These are phyloP conservation scores for Globisporangium barbulae DNA, from an alignment of 352 stramenopile species.

Conservation along the genomic window DNA sequence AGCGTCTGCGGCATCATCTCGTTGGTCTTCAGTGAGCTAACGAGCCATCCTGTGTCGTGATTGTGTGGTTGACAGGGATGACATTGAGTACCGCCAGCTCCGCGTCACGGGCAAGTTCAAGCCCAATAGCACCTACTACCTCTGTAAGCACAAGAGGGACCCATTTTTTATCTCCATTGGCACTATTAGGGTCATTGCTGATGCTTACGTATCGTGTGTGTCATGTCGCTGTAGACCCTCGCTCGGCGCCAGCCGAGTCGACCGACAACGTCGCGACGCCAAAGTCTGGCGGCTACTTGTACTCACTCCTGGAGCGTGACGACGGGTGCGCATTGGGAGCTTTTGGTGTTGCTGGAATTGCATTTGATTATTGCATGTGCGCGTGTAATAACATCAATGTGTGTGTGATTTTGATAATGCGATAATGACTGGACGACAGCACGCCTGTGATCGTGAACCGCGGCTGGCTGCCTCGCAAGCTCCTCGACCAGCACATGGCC, in stretches of 20 bases:
- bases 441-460: constrained; percentile 85
- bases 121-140: constrained; percentile 70
- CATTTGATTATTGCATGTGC: not conserved
- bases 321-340: constrained; percentile 38
- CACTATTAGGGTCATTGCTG: not conserved
- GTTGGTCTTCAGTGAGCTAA: not conserved
- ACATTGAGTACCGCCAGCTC: constrained; percentile 81
- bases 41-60: not conserved
- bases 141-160: constrained; percentile 41
- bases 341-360: not conserved
- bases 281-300: constrained; percentile 84
- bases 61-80: constrained; percentile 34
- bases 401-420: not conserved
- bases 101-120: constrained; percentile 65
- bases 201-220: not conserved
- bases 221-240: constrained; percentile 41
- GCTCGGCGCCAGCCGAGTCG: constrained; percentile 74
- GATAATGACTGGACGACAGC: constrained; percentile 23
- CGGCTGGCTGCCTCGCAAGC: constrained; percentile 75
- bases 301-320: constrained; percentile 70
- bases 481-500: constrained; percentile 69
- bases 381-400: not conserved
- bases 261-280: constrained; percentile 75
- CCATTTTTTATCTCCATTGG: not conserved
- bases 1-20: not conserved